phyloP scores from a whole-genome alignment of 1,284 basidiomycete species.

The Mycosarcoma mackinlayi region DNA sequence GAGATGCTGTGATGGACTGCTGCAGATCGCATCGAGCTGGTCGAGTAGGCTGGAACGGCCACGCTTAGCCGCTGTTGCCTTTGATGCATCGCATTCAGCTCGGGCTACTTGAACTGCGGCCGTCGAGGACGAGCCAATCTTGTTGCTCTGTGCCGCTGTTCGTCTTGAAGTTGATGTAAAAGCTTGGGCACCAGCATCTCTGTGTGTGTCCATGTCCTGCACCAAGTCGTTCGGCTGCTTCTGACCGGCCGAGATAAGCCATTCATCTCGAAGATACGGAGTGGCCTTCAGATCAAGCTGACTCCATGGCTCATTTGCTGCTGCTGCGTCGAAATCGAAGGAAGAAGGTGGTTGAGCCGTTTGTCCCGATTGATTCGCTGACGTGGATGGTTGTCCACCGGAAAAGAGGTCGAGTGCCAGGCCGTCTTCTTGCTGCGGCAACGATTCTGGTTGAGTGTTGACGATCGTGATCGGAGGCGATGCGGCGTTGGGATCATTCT shows the following conservation, averaged over 20 bases:
- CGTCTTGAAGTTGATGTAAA: not conserved
- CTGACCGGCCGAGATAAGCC: constrained; percentile 35
- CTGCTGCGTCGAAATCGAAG: constrained; percentile 21
- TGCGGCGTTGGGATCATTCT: not conserved
- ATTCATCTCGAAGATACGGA: constrained; percentile 24
- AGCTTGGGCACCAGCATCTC: not conserved
- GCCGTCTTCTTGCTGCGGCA: constrained; percentile 1
- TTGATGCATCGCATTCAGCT: not conserved
- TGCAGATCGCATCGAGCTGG: constrained; percentile 36
- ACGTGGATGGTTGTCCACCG: constrained; percentile 10
- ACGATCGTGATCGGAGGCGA: constrained; percentile 13
- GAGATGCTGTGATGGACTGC: constrained; percentile 16
- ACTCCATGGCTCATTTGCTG: constrained; percentile 13
- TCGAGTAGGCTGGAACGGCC: constrained; percentile 27
- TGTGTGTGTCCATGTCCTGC: not conserved
- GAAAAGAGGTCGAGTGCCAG: constrained; percentile 36
- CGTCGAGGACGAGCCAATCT: not conserved
- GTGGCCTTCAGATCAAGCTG: constrained; percentile 20
- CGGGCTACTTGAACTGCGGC: not conserved
- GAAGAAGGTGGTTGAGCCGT: constrained; percentile 5
- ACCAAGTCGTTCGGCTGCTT: constrained; percentile 29
- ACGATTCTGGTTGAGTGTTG: constrained; percentile 8
- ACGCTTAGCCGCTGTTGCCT: not conserved
- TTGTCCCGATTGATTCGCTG: not conserved
- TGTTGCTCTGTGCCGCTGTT: not conserved